Conservation (phyloP, 164 flowering plant species). For the Buxus sempervirens region DNA sequence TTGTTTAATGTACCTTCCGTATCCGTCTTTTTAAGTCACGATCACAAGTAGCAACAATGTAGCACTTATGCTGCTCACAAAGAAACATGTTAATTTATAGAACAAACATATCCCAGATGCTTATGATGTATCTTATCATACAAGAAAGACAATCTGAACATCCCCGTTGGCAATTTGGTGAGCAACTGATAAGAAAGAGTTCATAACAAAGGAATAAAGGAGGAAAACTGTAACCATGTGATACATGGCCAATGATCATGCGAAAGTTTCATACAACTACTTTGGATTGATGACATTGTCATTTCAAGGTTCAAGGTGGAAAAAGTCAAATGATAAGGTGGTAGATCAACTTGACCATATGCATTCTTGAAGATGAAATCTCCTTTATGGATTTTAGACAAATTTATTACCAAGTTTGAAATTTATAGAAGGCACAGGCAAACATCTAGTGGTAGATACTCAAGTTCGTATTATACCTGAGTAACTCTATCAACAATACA, state of each 20-base stretch:
- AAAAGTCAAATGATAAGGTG: not conserved
- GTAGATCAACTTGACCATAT: not conserved
- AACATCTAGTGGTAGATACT: not conserved
- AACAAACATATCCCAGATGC: no score
- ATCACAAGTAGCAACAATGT: conserved; percentile 96
- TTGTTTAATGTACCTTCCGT: conserved; percentile 60
- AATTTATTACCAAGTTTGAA: not conserved
- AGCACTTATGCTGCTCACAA: conserved; percentile 81
- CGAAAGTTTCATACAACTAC: no score
- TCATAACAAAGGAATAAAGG: not conserved
- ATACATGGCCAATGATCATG: no score
- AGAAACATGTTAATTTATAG: not conserved
- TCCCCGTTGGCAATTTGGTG: not conserved
- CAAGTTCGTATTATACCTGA: conserved; percentile 39
- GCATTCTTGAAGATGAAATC: not conserved
- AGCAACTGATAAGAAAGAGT: not conserved
- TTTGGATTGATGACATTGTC: no score
- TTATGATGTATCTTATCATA: not conserved
- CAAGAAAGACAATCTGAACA: not conserved
- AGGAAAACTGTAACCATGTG: no score
- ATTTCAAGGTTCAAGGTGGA: no score
- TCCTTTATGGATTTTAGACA: no score
- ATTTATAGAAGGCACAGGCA: not conserved
- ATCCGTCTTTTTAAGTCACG: conserved; percentile 94
- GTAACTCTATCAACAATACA: conserved; percentile 89